Base-by-base conservation (phyloP, 305 asterid genomes). In the Plantago coronopus region DNA sequence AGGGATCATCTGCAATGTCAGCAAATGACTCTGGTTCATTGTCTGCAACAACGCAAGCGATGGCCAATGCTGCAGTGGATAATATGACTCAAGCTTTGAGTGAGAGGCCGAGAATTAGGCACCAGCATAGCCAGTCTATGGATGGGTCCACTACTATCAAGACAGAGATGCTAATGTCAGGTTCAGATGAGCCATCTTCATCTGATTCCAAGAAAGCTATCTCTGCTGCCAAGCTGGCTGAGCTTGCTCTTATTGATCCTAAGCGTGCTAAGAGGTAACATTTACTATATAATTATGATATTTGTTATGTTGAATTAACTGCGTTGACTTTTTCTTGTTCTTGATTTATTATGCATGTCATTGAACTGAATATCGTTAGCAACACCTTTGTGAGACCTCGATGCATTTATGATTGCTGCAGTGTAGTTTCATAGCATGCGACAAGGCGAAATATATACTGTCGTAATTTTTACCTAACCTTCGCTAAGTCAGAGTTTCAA, bases 81-180 rank as follows among this genome's bases (percentile, higher is more conserved):
- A 76, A 79, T 57, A 74, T 57, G 51, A 70, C 67, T 44, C 58
- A 50, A 6, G 69, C 67, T 59, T 65, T 72, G 9, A 71, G 79
- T 27, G 97, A 83, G 68, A 89, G 70, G 67, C 93, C 95, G 0
- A 83, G 96, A 73, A 79, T 78, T 69, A 82, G 97, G 76, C 97
- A 94, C 81, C 94, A 82, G 73, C 97, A 94, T 68, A 94, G 99
- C 76, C 97, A 89, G 77, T 94, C 99, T 48, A 94, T 94, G 99
- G 99, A 94, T 76, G 96, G 99, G 49, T 87, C 97, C 22, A 82
- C 96, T 54, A 75, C 81, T 58, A 83, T 94, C 71, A 89, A 94
- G 74, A 70, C 94, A 13, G 99, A 93, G 75, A 83, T 93, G 97
- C 91, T 89, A 9, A 76, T 83, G 78, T 72, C 87, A 9, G 89